Conservation (phyloP, 805 yeast genomes). For the Myxozyma sirexii region DNA sequence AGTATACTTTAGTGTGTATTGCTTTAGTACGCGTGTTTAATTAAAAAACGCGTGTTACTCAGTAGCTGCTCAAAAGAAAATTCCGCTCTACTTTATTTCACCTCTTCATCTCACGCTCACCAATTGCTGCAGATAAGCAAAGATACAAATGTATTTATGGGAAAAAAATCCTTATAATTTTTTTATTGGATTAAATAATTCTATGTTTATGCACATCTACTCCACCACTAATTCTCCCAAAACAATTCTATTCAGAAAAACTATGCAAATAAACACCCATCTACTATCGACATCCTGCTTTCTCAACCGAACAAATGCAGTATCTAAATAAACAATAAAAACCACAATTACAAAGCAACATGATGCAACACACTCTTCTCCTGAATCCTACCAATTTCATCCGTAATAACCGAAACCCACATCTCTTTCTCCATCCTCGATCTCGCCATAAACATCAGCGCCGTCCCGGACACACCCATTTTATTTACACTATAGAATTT, state of each 20-base stretch:
- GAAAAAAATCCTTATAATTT: too few species aligned
- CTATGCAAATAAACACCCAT: too few species aligned
- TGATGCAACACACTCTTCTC: constrained; percentile 22
- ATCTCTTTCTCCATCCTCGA: constrained; percentile 80
- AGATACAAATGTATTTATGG: too few species aligned
- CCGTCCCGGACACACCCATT: constrained; percentile 67
- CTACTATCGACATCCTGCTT: not conserved
- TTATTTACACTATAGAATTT: constrained; percentile 48
- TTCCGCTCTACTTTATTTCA: too few species aligned
- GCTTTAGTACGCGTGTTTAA: too few species aligned
- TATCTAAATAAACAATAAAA: not conserved
- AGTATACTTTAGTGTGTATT: too few species aligned
- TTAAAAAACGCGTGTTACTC: not conserved
- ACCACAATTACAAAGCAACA: not conserved
- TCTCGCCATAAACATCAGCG: constrained; percentile 75
- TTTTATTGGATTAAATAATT: too few species aligned
- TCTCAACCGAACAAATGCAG: not conserved
- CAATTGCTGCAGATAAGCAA: too few species aligned
- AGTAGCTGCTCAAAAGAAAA: not conserved
- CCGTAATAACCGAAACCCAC: constrained; percentile 62
- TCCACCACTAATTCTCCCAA: too few species aligned
- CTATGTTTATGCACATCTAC: too few species aligned
- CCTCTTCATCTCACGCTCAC: too few species aligned
- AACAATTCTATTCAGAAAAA: too few species aligned
- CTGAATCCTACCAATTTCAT: constrained; percentile 39